Evolutionary conservation across 176 grass and related monocot species (phyloP), one percentile per base, ranked within the genome.

Genomic region (Alopecurus myosuroides): DNA sequence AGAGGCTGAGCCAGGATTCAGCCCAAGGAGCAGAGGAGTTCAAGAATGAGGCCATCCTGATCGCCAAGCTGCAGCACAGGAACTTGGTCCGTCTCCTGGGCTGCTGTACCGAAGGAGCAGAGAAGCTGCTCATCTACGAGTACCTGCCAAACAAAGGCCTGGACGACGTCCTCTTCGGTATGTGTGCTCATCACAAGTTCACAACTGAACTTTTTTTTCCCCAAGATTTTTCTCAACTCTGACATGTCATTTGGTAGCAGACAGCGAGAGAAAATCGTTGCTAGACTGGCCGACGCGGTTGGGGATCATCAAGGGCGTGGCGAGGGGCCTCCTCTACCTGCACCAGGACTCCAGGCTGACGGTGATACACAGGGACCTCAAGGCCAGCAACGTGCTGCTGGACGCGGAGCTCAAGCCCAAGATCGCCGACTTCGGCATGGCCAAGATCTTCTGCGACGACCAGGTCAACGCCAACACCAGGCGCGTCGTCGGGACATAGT

Each of bases 381-480:
- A 92, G 50, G 92, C 76, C 0, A 89, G 89, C 26, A 94, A 94
- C 5, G 82, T 94, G 20, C 46, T 94, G 63, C 33, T 94, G 15
- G 92, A 94, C 3, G 88, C 80, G 0, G 84, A 94, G 17, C 79
- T 91, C 77, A 66, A 78, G 8, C 86, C 92, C 37, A 94, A 94
- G 23, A 91, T 94, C 73, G 85, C 92, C 0, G 92, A 94, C 31
- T 94, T 94, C 3, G 92, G 92, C 5, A 89, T 94, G 92, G 92
- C 92, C 1, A 88, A 88, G 35, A 92, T 94, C 39, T 94, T 94
- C n/a, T 84, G 89, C 3, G 89, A 88, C 20, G 88, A 94, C 62
- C 86, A 94, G 77, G 57, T 87, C 6, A 88, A 94, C 35, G 89
- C 78, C 0, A 94, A 89, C 37, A 94, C 92, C 4, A 79, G 84